Conservation (phyloP, 176 grass and related monocot species). For the Avena insularis region DNA sequence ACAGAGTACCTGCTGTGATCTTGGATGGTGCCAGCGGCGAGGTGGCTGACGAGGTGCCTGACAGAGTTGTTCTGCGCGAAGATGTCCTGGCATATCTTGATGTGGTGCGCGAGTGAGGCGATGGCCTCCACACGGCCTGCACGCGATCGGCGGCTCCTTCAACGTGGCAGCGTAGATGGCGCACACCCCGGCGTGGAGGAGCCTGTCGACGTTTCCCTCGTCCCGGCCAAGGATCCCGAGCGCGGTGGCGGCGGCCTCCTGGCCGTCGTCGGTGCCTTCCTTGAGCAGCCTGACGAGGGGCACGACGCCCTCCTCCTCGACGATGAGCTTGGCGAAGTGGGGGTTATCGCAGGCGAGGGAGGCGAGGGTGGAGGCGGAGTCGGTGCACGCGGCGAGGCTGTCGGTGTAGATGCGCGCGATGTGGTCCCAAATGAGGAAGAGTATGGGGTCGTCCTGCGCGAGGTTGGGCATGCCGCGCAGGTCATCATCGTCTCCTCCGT, state of each 20-base stretch:
- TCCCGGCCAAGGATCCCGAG: slow-evolving; percentile 67
- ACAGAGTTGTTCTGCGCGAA: slow-evolving; percentile 74
- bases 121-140: slow-evolving; percentile 73
- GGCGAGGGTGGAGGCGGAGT: slow-evolving; percentile 64
- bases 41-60: slow-evolving; percentile 75
- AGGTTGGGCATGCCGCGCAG: slow-evolving; percentile 70
- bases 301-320: slow-evolving; percentile 85
- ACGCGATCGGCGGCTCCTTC: slow-evolving; percentile 83
- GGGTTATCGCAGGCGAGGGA: slow-evolving; percentile 72
- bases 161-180: slow-evolving; percentile 70
- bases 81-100: slow-evolving; percentile 65
- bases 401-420: slow-evolving; percentile 74
- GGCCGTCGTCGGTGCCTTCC: slow-evolving; percentile 77
- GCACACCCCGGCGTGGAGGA: slow-evolving; percentile 68
- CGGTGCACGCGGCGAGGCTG: slow-evolving; percentile 56
- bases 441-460: slow-evolving; percentile 74
- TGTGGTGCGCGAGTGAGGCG: slow-evolving; percentile 60
- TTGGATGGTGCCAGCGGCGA: slow-evolving; percentile 79
- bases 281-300: slow-evolving; percentile 84
- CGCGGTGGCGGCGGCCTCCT: slow-evolving; percentile 73
- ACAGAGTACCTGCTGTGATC: slow-evolving; percentile 85
- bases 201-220: slow-evolving; percentile 59
- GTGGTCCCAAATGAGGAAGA: slow-evolving; percentile 73
- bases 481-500: slow-evolving; percentile 24
- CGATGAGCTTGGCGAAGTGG: slow-evolving; percentile 75